Base-by-base conservation (phyloP, 192 early-diverging fungal genomes). In the Dissophora ornata region DNA sequence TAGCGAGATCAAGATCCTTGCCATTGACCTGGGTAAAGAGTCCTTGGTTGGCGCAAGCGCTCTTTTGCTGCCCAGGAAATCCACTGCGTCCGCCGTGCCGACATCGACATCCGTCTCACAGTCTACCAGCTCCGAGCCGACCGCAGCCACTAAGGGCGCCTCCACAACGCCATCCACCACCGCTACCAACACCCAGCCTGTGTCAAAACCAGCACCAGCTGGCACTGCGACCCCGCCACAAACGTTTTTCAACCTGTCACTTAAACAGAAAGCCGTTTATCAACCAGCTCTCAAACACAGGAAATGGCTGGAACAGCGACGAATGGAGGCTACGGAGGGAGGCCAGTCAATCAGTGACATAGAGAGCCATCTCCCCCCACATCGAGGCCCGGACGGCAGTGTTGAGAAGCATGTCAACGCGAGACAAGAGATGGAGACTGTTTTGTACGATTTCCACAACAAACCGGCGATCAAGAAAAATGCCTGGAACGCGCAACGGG, bases 181-280 rank as follows among this genome's bases (percentile, higher is more conserved):
- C n/a, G n/a, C n/a, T n/a, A n/a, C n/a, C n/a, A n/a, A n/a, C n/a
- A n/a, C n/a, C n/a, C n/a, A n/a, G n/a, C n/a, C n/a, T n/a, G n/a
- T n/a, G n/a, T n/a, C n/a, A n/a, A 41, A 22, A 25, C 30, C 18
- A 40, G 46, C 22, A 36, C 3, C 13, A 18, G 21, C 4, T 4
- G 29, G 21, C 18, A 40, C 0, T 11, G 6, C 18, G 56, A 41
- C 7, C 16, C 40, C 2, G 24, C 15, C 21, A 40, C 11, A 29
- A 19, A 44, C 40, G 56, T 12, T 66, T 55, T 40, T 30, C 64
- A 67, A 67, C 46, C 22, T 67, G 16, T 15, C 54, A 1, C 45
- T 57, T 24, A 57, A 36, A 12, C 64, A 57, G 40, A 67, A 67
- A 21, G 64, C 64, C 4, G 54, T 67, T 21, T 50, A 57, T 25